phyloP scores from a whole-genome alignment of 2,329 filamentous ascomycete genomes.

The Neopestalotiopsis rosae region DNA sequence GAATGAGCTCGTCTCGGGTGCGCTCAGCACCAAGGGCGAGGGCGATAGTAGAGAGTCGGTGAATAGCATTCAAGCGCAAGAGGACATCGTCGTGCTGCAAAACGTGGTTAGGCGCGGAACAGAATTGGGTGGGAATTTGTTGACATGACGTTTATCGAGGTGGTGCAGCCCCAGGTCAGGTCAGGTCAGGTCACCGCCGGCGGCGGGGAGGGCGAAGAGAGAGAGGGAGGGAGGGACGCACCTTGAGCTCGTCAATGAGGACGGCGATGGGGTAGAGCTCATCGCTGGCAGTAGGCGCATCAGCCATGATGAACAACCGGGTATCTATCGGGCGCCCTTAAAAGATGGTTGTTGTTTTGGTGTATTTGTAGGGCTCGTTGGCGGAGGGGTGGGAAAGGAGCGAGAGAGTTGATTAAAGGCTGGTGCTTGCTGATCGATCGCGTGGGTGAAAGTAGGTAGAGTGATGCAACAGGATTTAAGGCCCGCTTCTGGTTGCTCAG shows the following conservation, averaged over 20 bases:
- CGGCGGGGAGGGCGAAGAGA: conserved; percentile 23
- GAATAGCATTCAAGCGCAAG: conserved; percentile 96
- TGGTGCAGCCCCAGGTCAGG: too few species aligned
- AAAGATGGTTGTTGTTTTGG: conserved; percentile 14
- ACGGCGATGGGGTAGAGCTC: conserved; percentile 99
- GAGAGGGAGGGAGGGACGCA: conserved; percentile 45
- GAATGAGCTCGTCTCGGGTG: conserved; percentile 97
- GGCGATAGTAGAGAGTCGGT: conserved; percentile 96
- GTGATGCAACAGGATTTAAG: conserved; percentile 19
- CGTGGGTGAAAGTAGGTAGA: conserved; percentile 9
- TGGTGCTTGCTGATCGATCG: conserved; percentile 6
- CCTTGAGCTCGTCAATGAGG: conserved; percentile 99
- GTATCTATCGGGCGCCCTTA: conserved; percentile 18
- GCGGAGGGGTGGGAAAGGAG: conserved; percentile 3
- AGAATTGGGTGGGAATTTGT: conserved; percentile 22
- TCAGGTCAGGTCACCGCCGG: conserved; percentile 4
- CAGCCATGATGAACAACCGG: conserved; percentile 73
- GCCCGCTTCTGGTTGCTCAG: conserved; percentile 5
- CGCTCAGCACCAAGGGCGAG: conserved; percentile 94
- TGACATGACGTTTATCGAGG: conserved; percentile 17
- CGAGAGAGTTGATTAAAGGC: background rate
- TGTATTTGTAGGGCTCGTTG: background rate
- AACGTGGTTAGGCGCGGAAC: conserved; percentile 30
- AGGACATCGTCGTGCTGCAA: conserved; percentile 95
- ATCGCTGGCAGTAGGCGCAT: conserved; percentile 89